These are phyloP conservation scores for Zygotorulaspora chibaensis DNA, from an alignment of 805 yeast species.

Conservation along the genomic window DNA sequence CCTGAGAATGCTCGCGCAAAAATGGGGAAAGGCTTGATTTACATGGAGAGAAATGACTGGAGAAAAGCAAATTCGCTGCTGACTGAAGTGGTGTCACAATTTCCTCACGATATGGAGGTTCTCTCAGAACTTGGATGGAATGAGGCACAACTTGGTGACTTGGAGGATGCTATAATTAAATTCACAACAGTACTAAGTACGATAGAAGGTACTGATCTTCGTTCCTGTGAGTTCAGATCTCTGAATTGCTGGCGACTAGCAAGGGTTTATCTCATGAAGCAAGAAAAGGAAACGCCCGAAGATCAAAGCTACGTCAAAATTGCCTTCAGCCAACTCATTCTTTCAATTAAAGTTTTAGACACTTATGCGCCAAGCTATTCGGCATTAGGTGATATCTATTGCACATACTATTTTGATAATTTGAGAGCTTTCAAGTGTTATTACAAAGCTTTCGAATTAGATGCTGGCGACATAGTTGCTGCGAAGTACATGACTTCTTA, in stretches of 20 bases:
- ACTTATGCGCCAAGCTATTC: constrained; percentile 78
- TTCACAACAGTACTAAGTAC: constrained; percentile 27
- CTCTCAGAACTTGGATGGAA: constrained; percentile 77
- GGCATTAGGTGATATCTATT: constrained; percentile 71
- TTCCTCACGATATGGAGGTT: constrained; percentile 57
- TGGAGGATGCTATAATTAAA: constrained; percentile 41
- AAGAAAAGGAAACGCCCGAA: constrained; percentile 21
- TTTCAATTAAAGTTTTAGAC: constrained; percentile 59
- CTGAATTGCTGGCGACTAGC: constrained; percentile 70
- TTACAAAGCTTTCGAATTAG: constrained; percentile 84
- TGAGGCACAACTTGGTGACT: constrained; percentile 49
- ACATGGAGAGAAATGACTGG: constrained; percentile 59
- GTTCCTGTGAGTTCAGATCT: constrained; percentile 55
- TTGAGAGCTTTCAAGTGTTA: constrained; percentile 79
- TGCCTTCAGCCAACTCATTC: constrained; percentile 57
- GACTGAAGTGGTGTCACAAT: constrained; percentile 43
- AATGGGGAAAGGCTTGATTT: constrained; percentile 78
- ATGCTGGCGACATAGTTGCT: constrained; percentile 68
- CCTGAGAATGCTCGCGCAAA: constrained; percentile 55
- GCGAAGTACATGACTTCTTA: constrained; percentile 67
- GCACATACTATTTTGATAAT: constrained; percentile 51
- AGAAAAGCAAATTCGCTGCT: constrained; percentile 53
- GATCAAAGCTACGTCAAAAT: constrained; percentile 34
- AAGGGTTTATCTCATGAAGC: constrained; percentile 45
- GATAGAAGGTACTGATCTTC: constrained; percentile 49